Percentiles rank a stretch among this genome's conserved stretches.
Conservation (phyloP, 106 monocot genomes). For the Narthecium ossifragum region DNA sequence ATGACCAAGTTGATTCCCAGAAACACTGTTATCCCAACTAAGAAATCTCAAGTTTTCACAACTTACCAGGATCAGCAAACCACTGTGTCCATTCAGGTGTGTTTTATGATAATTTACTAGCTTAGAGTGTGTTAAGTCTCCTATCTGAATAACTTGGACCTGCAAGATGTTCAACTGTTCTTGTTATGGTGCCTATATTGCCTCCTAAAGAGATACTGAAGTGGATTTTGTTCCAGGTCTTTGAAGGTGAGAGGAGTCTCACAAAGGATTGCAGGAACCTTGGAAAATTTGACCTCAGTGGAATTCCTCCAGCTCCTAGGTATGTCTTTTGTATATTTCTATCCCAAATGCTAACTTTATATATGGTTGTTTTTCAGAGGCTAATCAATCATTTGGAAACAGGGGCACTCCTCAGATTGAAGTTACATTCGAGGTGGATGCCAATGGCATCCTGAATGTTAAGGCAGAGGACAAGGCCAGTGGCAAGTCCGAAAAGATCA, state of each 20-base stretch:
- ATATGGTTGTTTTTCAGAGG: too few relatives aligned
- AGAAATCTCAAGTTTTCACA: slow-evolving; percentile 39
- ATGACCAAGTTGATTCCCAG: slow-evolving; percentile 45
- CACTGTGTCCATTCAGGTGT: slow-evolving; percentile 32
- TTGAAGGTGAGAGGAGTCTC: slow-evolving; percentile 50
- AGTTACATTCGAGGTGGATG: slow-evolving; percentile 51
- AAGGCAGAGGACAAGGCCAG: slow-evolving; percentile 46
- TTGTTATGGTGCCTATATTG: too few relatives aligned
- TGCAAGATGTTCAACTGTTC: not conserved
- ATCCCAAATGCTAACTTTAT: too few relatives aligned
- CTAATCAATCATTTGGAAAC: too few relatives aligned
- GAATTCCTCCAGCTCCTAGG: slow-evolving; percentile 35
- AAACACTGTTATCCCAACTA: slow-evolving; percentile 41
- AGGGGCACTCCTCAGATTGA: slow-evolving; percentile 50
- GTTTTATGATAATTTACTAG: too few relatives aligned
- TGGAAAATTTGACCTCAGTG: slow-evolving; percentile 32
- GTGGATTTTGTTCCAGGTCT: slow-evolving; percentile 17
- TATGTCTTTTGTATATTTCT: too few relatives aligned
- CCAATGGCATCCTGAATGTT: slow-evolving; percentile 48
- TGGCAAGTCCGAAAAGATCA: slow-evolving; percentile 47
- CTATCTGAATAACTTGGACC: not conserved
- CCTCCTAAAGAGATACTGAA: too few relatives aligned
- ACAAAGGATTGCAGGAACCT: slow-evolving; percentile 44
- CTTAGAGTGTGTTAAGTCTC: too few relatives aligned
- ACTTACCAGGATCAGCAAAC: slow-evolving; percentile 42